phyloP scores from a whole-genome alignment of 2,329 filamentous ascomycete genomes.

The Tolypocladium ophioglossoides region DNA sequence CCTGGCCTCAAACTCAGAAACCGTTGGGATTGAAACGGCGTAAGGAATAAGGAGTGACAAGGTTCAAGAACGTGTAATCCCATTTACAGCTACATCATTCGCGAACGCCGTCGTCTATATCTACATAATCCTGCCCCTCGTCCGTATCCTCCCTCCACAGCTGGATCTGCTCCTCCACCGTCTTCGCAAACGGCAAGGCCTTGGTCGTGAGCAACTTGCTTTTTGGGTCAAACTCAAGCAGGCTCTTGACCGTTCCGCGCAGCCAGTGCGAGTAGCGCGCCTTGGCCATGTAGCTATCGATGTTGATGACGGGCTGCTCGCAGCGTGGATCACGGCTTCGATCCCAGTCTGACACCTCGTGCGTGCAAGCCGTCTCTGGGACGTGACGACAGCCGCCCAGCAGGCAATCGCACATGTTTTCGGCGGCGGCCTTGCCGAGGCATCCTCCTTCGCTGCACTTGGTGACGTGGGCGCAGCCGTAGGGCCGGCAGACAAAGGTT shows the following conservation, averaged over 20 bases:
- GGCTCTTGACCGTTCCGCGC: slow-evolving; percentile 9
- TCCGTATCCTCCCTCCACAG: slow-evolving; percentile 18
- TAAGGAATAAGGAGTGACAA: too few species aligned
- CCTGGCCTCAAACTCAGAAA: background rate
- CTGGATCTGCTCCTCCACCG: slow-evolving; percentile 14
- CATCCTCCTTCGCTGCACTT: slow-evolving; percentile 18
- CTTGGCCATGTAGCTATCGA: slow-evolving; percentile 15
- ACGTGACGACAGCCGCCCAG: slow-evolving; percentile 14
- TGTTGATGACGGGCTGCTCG: slow-evolving; percentile 15
- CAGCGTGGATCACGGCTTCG: slow-evolving; percentile 10
- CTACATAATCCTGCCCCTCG: slow-evolving; percentile 19
- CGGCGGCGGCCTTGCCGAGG: slow-evolving; percentile 9
- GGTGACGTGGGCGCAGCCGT: slow-evolving; percentile 15
- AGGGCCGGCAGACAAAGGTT: slow-evolving; percentile 8
- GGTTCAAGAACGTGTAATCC: too few species aligned
- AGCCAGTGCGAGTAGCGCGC: slow-evolving; percentile 17
- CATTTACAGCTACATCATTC: background rate
- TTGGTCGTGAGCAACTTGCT: background rate
- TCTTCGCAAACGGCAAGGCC: slow-evolving; percentile 6
- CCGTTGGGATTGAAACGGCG: too few species aligned
- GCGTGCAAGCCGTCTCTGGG: slow-evolving; percentile 2
- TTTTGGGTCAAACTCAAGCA: slow-evolving; percentile 15
- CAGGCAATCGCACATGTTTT: slow-evolving; percentile 10
- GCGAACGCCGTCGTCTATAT: slow-evolving; percentile 13
- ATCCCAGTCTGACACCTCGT: slow-evolving; percentile 4